Evolutionary conservation across 306 rosid genomes (phyloP).

Genomic region (Cucurbita ficifolia): DNA sequence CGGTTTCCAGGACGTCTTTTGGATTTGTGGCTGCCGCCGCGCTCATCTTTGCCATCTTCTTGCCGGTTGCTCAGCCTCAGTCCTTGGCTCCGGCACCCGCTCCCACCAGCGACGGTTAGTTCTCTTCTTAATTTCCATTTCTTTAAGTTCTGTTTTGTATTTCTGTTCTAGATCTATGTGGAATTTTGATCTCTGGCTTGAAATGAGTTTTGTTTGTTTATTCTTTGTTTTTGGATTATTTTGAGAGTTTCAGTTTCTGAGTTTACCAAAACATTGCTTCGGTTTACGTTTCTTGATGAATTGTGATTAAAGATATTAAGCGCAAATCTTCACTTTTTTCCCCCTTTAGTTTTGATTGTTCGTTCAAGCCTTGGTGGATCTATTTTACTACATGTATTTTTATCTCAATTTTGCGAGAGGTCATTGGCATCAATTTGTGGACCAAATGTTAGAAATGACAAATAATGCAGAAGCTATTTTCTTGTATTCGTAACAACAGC

Average conservation of each 20-base stretch:
- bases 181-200: neutral
- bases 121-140: neutral
- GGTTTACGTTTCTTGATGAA: neutral
- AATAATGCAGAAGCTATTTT: neutral
- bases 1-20: conserved; percentile 17
- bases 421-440: neutral
- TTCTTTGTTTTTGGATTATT: conserved; percentile 23
- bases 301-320: no score
- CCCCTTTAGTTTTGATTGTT: neutral
- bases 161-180: conserved; percentile 12
- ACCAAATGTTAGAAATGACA: neutral
- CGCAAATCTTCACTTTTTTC: neutral
- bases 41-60: conserved; percentile 23
- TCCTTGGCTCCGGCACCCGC: conserved; percentile 46
- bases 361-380: neutral
- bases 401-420: neutral
- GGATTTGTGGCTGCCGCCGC: conserved; percentile 25
- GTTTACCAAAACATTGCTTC: no score
- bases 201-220: neutral
- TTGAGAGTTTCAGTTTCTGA: no score
- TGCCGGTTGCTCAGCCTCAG: conserved; percentile 38
- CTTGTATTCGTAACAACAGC: neutral
- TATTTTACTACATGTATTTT: neutral
- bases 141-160: neutral
- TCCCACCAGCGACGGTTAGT: conserved; percentile 59